Base-by-base conservation (phyloP, 2,329 filamentous ascomycete species). In the Tolypocladium paradoxum region DNA sequence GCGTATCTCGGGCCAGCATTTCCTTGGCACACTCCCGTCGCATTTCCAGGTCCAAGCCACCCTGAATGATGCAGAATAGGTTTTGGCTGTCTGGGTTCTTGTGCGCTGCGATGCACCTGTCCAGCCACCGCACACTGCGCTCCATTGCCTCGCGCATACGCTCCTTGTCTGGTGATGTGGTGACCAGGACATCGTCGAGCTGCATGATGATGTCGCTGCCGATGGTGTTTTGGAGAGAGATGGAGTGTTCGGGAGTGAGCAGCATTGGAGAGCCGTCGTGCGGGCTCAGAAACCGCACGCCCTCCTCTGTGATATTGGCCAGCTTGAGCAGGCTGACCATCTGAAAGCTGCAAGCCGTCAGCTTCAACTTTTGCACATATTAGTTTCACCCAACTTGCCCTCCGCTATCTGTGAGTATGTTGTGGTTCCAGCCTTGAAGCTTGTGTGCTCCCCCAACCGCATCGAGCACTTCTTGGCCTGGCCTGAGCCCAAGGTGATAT, bases 201-300 rank as follows among this genome's bases (percentile, higher is more conserved):
- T 99, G 95, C 95, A 99, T 99, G 60, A 97, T 96, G 62, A 99
- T 97, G 71, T 99, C 93, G 58, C 90, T 95, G 58, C 93, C 93
- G 64, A 99, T 99, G 52, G 87, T 92, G 70, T 99, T 97, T 68
- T 99, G 93, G 4, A 99, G 78, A 12, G 85, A 86, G 62, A 99
- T 96, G 0, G 93, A 97, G 73, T 97, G 92, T 69, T 99, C 95
- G 0, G 93, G 93, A 0, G 93, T 99, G 48, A 99, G 83, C 12
- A 99, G 83, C 93, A 99, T 97, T 8, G 92, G 92, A 2, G 84
- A 84, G 35, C 91, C 90, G 73, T 97, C 93, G 67, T 99, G 93
- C 0, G 93, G 95, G 61, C 88, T 95, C n/a, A 96, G 78, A 66
- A 99, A 99, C 50, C 88, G 84, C 8, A 99, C 95, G 51, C 93